A percentile compares a stretch with the other conserved stretches of the same genome.
phyloP scores from a whole-genome alignment of 1,284 basidiomycete genomes.

The Ganoderma resinaceum region DNA sequence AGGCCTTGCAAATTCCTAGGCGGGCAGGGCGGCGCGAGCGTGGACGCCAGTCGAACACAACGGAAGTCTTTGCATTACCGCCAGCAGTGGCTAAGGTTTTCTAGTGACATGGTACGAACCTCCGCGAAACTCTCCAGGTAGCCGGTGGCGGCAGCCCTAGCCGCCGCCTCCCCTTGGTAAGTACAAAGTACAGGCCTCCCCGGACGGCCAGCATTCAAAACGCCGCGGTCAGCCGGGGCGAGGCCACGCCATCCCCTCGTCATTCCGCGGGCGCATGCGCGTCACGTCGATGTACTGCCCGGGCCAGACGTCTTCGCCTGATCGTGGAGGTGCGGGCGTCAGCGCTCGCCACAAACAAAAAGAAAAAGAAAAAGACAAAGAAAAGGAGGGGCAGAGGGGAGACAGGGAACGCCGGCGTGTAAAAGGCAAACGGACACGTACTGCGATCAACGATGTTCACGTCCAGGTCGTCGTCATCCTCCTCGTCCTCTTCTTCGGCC shows the following conservation, averaged over 20 bases:
- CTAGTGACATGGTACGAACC: conserved; percentile 3
- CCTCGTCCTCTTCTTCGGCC: conserved; percentile 52
- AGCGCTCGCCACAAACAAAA: conserved; percentile 13
- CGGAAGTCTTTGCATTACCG: not conserved
- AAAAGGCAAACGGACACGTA: conserved; percentile 45
- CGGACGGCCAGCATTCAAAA: not conserved
- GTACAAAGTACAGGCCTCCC: no score
- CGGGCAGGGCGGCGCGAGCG: not conserved
- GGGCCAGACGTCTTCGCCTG: conserved; percentile 72
- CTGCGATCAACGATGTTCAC: conserved; percentile 72
- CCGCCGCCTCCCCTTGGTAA: not conserved
- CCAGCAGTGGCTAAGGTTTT: not conserved
- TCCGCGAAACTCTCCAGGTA: not conserved
- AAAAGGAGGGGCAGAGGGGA: not conserved
- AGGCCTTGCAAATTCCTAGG: not conserved
- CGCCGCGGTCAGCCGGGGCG: conserved; percentile 51
- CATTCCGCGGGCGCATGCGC: conserved; percentile 54
- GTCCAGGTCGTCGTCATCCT: conserved; percentile 62
- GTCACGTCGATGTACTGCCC: conserved; percentile 76
- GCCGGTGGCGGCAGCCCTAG: not conserved
- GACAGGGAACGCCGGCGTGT: not conserved
- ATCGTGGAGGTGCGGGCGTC: conserved; percentile 12
- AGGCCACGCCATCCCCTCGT: conserved; percentile 70
- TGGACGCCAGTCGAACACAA: not conserved
- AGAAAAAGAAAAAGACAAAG: not conserved